Percentiles rank a stretch among this genome's conserved stretches.
Evolutionary conservation across 2,329 filamentous ascomycete species (phyloP).

Genomic region (Colletotrichum sp.): DNA sequence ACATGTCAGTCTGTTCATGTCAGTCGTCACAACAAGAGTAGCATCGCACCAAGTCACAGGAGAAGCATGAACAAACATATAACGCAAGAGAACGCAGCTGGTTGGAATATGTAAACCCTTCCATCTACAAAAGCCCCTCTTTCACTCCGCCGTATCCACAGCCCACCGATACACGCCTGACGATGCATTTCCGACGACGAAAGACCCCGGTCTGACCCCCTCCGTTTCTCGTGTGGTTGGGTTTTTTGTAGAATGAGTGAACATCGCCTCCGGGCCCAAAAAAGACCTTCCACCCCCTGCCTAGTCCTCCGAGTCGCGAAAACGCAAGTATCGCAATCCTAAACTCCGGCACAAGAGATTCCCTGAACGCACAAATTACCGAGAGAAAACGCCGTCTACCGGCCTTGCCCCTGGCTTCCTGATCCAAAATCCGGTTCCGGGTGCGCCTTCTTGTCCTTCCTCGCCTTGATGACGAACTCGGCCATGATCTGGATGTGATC

Average conservation of each 20-base stretch:
- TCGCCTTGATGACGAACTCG: conserved; percentile 86
- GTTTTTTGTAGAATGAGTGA: conserved; percentile 1
- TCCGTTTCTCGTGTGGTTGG: not conserved
- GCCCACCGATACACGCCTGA: not conserved
- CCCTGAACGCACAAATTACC: conserved; percentile 8
- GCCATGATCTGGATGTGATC: conserved; percentile 91
- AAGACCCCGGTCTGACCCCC: not conserved
- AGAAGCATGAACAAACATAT: not conserved
- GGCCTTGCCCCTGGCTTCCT: conserved; percentile 25
- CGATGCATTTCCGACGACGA: conserved; percentile 16
- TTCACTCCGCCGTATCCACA: conserved; percentile 9
- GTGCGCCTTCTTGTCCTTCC: conserved; percentile 77
- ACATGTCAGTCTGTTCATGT: rapidly evolving
- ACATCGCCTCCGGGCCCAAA: conserved; percentile 1
- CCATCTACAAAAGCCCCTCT: conserved; percentile 21
- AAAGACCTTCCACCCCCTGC: conserved; percentile 6
- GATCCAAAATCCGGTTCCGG: conserved; percentile 67
- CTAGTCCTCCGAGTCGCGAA: conserved; percentile 20
- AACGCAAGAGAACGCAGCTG: conserved; percentile 12
- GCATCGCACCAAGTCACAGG: not conserved
- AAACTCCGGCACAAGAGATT: conserved; percentile 24
- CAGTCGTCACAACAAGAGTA: not conserved
- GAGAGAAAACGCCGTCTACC: conserved; percentile 4
- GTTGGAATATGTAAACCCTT: conserved; percentile 16
- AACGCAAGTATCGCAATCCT: conserved; percentile 21